Conservation (phyloP, 2,329 filamentous ascomycete species). For the Diaporthe sp. region DNA sequence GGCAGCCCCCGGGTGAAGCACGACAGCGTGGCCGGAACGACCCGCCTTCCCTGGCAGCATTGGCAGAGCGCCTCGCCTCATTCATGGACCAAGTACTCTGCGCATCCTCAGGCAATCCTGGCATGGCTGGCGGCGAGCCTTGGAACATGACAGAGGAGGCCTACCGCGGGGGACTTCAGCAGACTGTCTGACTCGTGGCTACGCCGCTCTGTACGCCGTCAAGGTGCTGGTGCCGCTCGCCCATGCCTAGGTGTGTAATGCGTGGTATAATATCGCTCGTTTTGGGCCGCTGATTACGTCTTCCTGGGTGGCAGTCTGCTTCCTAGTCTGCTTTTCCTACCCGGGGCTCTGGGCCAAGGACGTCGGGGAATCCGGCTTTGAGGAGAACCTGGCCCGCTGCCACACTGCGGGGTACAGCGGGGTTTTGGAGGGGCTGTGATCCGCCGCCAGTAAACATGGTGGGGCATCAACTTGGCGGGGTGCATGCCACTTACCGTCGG, state of each 20-base stretch:
- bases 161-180: not conserved
- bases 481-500: not conserved
- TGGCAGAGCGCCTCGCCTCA: not conserved
- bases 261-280: not conserved
- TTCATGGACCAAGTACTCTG: not conserved
- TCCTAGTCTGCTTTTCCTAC: not conserved
- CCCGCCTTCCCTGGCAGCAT: conserved; percentile 2
- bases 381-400: conserved; percentile 5
- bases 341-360: conserved; percentile 29
- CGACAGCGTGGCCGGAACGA: conserved; percentile 24
- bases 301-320: not conserved
- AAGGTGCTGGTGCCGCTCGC: not conserved
- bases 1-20: not conserved
- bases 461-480: not conserved
- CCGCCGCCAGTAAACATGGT: conserved; percentile 1
- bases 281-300: conserved; percentile 14
- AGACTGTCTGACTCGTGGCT: not conserved
- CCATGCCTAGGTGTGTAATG: not conserved
- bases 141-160: not conserved
- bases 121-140: not conserved
- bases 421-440: conserved; percentile 21
- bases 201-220: conserved; percentile 1
- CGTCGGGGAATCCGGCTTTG: conserved; percentile 26
- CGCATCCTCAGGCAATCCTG: not conserved
- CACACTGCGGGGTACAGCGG: conserved; percentile 24